Evolutionary conservation across 108 stramenopile species (phyloP).

Genomic region (Cyclotella sp.): DNA sequence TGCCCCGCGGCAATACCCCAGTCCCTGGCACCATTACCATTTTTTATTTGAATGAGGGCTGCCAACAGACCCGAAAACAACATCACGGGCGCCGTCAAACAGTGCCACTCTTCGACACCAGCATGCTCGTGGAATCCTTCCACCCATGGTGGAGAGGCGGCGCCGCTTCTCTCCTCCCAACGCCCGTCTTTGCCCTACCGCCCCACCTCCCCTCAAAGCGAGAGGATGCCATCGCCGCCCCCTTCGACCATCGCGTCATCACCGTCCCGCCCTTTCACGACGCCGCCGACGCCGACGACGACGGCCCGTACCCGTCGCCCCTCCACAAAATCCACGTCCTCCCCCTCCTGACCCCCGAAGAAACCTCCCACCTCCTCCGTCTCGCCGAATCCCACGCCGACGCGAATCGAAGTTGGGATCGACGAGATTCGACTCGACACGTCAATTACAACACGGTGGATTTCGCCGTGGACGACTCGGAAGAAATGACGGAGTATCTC

Average conservation of each 20-base stretch:
- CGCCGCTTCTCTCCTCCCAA: not conserved
- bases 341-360: slow-evolving; percentile 54
- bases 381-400: slow-evolving; percentile 57
- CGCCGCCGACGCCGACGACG: not conserved
- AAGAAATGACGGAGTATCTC: slow-evolving; percentile 50
- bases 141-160: slow-evolving; percentile 1
- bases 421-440: slow-evolving; percentile 65
- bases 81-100: too few relatives aligned
- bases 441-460: slow-evolving; percentile 73
- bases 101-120: too few relatives aligned
- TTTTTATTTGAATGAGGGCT: too few relatives aligned
- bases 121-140: not conserved
- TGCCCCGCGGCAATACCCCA: too few relatives aligned
- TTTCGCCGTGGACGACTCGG: slow-evolving; percentile 75
- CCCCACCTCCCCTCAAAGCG: not conserved
- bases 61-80: too few relatives aligned
- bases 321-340: slow-evolving; percentile 70
- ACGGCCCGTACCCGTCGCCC: slow-evolving; percentile 55
- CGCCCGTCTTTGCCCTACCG: not conserved
- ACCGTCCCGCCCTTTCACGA: slow-evolving; percentile 45
- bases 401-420: slow-evolving; percentile 64
- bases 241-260: slow-evolving; percentile 21
- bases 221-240: not conserved
- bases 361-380: slow-evolving; percentile 52
- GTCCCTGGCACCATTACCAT: too few relatives aligned